phyloP scores from a whole-genome alignment of 441 rosid species.

The Euphorbia corollata region DNA sequence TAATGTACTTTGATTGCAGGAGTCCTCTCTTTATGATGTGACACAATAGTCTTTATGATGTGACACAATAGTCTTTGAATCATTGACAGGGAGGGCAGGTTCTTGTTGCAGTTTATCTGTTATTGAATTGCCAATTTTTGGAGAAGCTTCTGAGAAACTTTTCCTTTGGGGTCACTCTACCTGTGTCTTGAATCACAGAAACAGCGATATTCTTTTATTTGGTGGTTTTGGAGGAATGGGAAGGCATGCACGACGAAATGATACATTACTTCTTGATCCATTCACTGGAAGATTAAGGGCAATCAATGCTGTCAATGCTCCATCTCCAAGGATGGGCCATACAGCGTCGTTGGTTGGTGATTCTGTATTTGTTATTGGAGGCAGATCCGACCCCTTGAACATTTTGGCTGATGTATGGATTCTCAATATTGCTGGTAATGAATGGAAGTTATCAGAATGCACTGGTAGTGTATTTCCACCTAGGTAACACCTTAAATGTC shows the following conservation, averaged over 20 bases:
- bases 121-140: conserved; percentile 35
- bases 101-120: conserved; percentile 31
- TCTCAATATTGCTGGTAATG: conserved; percentile 34
- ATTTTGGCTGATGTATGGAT: conserved; percentile 76
- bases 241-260: conserved; percentile 80
- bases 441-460: conserved; percentile 58
- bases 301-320: conserved; percentile 36
- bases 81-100: conserved; percentile 60
- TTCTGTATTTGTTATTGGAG: conserved; percentile 67
- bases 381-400: conserved; percentile 70
- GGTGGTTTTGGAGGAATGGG: conserved; percentile 96
- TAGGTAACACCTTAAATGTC: conserved; percentile 38
- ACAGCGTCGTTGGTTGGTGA: conserved; percentile 66
- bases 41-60: conserved; percentile 55
- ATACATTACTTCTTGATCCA: conserved; percentile 57
- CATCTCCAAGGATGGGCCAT: conserved; percentile 80
- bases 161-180: conserved; percentile 89
- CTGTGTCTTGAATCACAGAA: conserved; percentile 35
- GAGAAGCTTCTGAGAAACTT: conserved; percentile 71
- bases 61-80: conserved; percentile 64
- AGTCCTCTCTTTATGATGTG: conserved; percentile 40
- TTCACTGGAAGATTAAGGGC: conserved; percentile 38
- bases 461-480: conserved; percentile 53
- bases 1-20: conserved; percentile 56
- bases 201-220: conserved; percentile 42